Conservation (phyloP, 257 asterid species). For the Ehretia macrophylla region DNA sequence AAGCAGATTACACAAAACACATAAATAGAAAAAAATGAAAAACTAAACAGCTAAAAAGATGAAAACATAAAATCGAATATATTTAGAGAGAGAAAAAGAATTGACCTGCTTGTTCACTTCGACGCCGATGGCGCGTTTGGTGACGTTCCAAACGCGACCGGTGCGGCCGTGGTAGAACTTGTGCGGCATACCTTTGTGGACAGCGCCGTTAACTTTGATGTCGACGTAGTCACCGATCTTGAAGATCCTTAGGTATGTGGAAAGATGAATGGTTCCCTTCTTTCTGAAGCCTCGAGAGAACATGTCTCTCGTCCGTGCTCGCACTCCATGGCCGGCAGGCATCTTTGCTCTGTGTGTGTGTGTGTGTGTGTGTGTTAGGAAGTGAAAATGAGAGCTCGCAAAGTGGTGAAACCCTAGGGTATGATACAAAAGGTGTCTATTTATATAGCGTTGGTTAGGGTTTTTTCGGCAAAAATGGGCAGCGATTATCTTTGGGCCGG, state of each 20-base stretch:
- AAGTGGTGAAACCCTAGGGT: neutral
- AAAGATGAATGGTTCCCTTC: conserved; percentile 27
- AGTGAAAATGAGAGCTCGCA: neutral
- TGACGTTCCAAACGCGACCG: conserved; percentile 43
- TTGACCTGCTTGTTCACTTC: conserved; percentile 43
- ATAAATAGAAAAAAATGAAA: no score
- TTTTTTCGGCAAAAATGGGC: no score
- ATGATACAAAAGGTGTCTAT: neutral
- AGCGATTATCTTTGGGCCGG: no score
- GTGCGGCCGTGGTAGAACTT: conserved; percentile 47
- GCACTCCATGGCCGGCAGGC: conserved; percentile 51
- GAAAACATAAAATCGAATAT: no score
- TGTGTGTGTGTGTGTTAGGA: neutral
- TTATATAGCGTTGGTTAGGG: no score
- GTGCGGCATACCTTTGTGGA: conserved; percentile 48
- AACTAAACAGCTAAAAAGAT: no score
- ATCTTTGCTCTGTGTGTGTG: conserved; percentile 11
- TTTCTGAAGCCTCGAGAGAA: conserved; percentile 38
- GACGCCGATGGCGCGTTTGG: conserved; percentile 48
- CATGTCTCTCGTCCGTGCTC: conserved; percentile 32
- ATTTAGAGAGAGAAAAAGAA: no score
- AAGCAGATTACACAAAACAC: no score
- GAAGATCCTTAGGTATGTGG: conserved; percentile 30
- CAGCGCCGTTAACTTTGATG: conserved; percentile 43
- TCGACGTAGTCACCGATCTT: conserved; percentile 40